Conservation (phyloP, 495 filamentous ascomycete genomes). For the Aspergillus saccharolyticus region DNA sequence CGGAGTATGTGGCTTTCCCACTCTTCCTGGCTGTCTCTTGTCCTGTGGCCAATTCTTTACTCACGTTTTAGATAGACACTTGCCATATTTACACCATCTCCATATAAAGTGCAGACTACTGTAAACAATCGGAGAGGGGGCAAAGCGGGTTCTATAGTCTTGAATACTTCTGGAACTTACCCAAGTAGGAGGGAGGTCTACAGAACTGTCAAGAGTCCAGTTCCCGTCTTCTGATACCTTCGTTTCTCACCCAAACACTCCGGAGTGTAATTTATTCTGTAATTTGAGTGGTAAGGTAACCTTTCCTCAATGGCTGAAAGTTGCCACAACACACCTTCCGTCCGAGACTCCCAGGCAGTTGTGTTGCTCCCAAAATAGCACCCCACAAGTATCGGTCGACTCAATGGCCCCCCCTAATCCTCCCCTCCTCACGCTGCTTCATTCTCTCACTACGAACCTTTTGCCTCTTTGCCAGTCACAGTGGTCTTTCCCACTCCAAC, state of each 20-base stretch:
- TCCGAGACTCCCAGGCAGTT: slow-evolving; percentile 7
- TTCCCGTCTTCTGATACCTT: neutral
- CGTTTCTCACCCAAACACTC: neutral
- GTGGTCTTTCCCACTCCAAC: neutral
- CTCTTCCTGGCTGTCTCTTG: neutral
- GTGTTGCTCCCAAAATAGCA: slow-evolving; percentile 17
- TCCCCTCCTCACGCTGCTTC: neutral
- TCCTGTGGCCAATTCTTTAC: neutral
- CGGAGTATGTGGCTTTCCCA: neutral
- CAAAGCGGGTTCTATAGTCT: neutral
- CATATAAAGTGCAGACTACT: neutral
- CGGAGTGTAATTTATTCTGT: neutral
- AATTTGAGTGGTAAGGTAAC: neutral
- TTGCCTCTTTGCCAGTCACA: slow-evolving; percentile 10
- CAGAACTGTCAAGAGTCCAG: neutral
- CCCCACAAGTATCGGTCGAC: slow-evolving; percentile 1
- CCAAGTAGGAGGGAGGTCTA: neutral
- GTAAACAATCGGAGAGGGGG: neutral
- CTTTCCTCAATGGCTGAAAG: slow-evolving; percentile 8
- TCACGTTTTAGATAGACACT: neutral
- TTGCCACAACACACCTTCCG: slow-evolving; percentile 12
- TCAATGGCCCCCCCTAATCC: slow-evolving; percentile 3
- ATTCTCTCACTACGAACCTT: neutral
- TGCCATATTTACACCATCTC: neutral
- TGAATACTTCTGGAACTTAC: neutral